Percentiles rank a stretch among this genome's conserved stretches.
Conservation (phyloP, 306 rosid species). For the Acmispon strigosus region DNA sequence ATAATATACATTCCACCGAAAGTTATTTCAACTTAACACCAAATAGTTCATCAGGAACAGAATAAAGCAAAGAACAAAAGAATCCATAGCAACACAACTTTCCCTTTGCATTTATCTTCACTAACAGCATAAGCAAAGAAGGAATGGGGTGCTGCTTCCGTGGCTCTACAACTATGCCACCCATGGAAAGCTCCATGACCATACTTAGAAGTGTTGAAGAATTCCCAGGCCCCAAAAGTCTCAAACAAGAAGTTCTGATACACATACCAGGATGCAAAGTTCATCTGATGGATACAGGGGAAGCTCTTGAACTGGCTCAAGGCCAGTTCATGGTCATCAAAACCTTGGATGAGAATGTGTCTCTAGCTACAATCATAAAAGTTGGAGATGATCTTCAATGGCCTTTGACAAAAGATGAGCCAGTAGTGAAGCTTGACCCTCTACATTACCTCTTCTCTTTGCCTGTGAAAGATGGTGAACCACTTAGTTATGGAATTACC, state of each 20-base stretch:
- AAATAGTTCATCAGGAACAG: slow-evolving; percentile 23
- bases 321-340: slow-evolving; percentile 65
- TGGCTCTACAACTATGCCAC: slow-evolving; percentile 34
- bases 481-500: slow-evolving; percentile 84
- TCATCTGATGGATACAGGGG: slow-evolving; percentile 78
- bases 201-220: background rate
- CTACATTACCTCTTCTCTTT: slow-evolving; percentile 66
- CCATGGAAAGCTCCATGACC: slow-evolving; percentile 12
- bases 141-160: slow-evolving; percentile 57
- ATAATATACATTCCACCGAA: slow-evolving; percentile 50
- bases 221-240: slow-evolving; percentile 19
- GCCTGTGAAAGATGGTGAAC: slow-evolving; percentile 75
- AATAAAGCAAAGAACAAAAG: slow-evolving; percentile 44
- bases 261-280: slow-evolving; percentile 64
- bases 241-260: slow-evolving; percentile 49
- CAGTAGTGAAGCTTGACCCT: slow-evolving; percentile 71
- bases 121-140: slow-evolving; percentile 9
- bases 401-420: slow-evolving; percentile 98
- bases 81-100: slow-evolving; percentile 25
- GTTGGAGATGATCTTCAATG: slow-evolving; percentile 73
- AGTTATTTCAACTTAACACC: slow-evolving; percentile 20
- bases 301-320: slow-evolving; percentile 52
- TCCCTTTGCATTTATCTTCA: background rate
- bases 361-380: slow-evolving; percentile 68
- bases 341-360: slow-evolving; percentile 49